phyloP scores from a whole-genome alignment of 1,284 basidiomycete genomes.

The Ceratobasidium sp. region DNA sequence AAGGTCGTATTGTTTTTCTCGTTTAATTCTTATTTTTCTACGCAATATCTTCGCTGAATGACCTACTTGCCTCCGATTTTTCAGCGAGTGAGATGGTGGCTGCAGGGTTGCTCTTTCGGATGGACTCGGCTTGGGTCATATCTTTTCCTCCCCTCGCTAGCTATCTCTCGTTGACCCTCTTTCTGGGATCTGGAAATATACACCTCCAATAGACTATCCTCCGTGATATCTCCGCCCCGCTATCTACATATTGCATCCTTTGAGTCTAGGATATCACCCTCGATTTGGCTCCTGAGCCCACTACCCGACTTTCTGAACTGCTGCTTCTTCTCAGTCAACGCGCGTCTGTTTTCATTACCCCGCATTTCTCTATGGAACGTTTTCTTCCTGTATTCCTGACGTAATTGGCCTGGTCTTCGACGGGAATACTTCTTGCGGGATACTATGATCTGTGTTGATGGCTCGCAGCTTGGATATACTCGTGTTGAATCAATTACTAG shows the following conservation, averaged over 20 bases:
- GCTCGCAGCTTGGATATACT: too few species aligned
- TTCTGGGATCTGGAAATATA: background rate
- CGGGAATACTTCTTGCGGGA: too few species aligned
- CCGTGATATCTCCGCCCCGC: background rate
- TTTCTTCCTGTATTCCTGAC: too few species aligned
- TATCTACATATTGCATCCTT: background rate
- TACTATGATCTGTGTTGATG: too few species aligned
- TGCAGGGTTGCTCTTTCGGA: background rate
- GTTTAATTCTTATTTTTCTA: background rate
- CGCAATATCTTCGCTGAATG: conserved; percentile 22
- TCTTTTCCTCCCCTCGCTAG: background rate
- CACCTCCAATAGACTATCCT: background rate
- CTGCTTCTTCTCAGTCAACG: background rate
- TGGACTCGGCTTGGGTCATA: background rate
- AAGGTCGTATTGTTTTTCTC: background rate
- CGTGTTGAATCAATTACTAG: too few species aligned
- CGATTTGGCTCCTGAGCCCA: background rate
- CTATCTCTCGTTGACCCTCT: background rate
- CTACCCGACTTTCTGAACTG: too few species aligned
- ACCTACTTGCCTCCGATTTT: conserved; percentile 4
- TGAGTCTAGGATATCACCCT: background rate
- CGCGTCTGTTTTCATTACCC: background rate
- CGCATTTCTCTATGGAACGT: too few species aligned
- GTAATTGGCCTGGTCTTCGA: too few species aligned
- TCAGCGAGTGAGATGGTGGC: background rate